Evolutionary conservation across 2,329 filamentous ascomycete species (phyloP).

Genomic region (Chrysosporium queenslandicum): DNA sequence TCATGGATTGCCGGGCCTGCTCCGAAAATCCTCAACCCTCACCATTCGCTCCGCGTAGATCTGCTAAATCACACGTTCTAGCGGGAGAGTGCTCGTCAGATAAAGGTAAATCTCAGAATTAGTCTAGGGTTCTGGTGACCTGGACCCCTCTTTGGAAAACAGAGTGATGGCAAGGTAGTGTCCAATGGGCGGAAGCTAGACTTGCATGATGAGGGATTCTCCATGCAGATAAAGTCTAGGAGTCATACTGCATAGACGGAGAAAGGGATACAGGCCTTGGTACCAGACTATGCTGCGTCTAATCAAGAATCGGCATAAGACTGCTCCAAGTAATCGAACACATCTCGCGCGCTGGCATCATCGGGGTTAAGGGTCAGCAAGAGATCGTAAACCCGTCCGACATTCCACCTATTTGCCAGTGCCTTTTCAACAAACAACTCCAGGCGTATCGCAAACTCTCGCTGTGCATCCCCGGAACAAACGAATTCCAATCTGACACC

Average conservation of each 20-base stretch:
- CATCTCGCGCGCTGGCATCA: not conserved
- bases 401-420: conserved; percentile 1
- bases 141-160: no score
- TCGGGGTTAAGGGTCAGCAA: not conserved
- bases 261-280: not conserved
- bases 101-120: not conserved
- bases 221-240: not conserved
- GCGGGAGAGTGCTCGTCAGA: not conserved
- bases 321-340: conserved; percentile 5
- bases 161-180: no score
- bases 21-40: no score
- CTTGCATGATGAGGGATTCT: not conserved
- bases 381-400: conserved; percentile 7
- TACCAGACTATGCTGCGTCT: not conserved
- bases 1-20: not conserved
- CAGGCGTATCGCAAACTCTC: conserved; percentile 6
- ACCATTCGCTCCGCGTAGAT: not conserved
- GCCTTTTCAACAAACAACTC: not conserved
- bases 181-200: not conserved
- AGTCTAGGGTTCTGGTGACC: not conserved
- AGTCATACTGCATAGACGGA: not conserved
- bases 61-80: not conserved
- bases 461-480: conserved; percentile 7
- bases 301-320: not conserved
- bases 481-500: conserved; percentile 11